These are phyloP conservation scores for Parasitella parasitica DNA, from an alignment of 371 early-diverging fungal genomes.

Conservation along the genomic window DNA sequence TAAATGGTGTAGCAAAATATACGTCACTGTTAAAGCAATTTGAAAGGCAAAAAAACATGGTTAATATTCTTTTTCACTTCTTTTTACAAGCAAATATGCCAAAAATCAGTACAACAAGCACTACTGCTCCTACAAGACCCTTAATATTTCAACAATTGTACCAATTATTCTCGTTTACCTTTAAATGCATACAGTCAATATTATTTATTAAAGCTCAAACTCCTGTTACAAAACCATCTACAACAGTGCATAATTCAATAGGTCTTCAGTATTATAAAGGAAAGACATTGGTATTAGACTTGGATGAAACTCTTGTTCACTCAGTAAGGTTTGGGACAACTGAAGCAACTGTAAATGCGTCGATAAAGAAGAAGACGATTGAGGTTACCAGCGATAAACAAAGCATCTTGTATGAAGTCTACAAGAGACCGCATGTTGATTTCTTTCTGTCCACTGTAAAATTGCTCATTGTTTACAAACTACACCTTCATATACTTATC, in stretches of 20 bases:
- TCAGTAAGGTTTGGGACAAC: constrained; percentile 51
- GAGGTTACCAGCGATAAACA: constrained; percentile 91
- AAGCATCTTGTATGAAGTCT: constrained; percentile 89
- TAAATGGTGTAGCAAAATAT: neutral
- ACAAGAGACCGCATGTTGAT: constrained; percentile 93
- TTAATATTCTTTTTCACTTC: neutral
- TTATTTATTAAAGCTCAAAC: constrained; percentile 4
- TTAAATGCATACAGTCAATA: neutral
- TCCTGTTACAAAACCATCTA: constrained; percentile 5
- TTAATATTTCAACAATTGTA: constrained; percentile 10
- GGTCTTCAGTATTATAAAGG: constrained; percentile 33
- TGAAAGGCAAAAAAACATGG: neutral
- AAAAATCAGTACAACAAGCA: neutral
- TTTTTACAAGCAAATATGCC: constrained; percentile 1
- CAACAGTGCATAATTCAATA: constrained; percentile 8
- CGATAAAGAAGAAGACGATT: constrained; percentile 49
- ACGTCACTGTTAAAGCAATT: constrained; percentile 1
- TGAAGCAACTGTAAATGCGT: constrained; percentile 8
- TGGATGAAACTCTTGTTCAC: constrained; percentile 98
- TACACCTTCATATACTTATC: neutral
- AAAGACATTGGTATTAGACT: constrained; percentile 92
- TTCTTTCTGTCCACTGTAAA: constrained; percentile 83
- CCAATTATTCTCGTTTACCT: neutral
- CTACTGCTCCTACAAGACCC: neutral
- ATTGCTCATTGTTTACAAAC: neutral